A percentile compares a stretch with the other conserved stretches of the same genome.
phyloP scores from a whole-genome alignment of 2,329 filamentous ascomycete genomes.

The Fusarium sp. region DNA sequence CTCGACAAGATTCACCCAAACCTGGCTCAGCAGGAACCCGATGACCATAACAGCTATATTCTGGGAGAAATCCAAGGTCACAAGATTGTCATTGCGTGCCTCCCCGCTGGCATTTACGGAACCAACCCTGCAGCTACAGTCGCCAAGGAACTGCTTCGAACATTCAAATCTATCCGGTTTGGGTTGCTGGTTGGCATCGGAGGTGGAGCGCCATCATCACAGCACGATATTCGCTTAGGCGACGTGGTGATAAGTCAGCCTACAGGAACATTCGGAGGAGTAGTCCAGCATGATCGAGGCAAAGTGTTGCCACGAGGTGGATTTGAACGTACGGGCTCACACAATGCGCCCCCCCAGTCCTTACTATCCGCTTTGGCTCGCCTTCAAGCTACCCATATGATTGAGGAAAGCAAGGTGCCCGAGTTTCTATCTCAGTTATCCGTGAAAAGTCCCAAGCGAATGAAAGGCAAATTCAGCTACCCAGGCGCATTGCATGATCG shows the following conservation, averaged over 20 bases:
- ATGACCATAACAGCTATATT: not conserved
- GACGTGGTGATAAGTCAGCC: not conserved
- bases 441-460: not conserved
- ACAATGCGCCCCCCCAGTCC: fast-evolving
- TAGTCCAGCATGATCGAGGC: not conserved
- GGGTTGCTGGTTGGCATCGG: not conserved
- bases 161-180: fast-evolving
- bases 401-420: fast-evolving
- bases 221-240: not conserved
- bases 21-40: not conserved
- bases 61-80: not conserved
- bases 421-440: not conserved
- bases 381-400: not conserved
- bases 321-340: fast-evolving
- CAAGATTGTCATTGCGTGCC: not conserved
- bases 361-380: not conserved
- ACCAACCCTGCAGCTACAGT: not conserved
- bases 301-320: fast-evolving
- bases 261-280: fast-evolving
- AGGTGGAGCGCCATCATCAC: fast-evolving
- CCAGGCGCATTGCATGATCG: not conserved
- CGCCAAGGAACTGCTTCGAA: not conserved
- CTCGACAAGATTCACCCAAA: not conserved
- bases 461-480: not conserved
- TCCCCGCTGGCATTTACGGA: fast-evolving